These are phyloP conservation scores for Heritiera fomes DNA, from an alignment of 345 rosid genomes.

Conservation along the genomic window DNA sequence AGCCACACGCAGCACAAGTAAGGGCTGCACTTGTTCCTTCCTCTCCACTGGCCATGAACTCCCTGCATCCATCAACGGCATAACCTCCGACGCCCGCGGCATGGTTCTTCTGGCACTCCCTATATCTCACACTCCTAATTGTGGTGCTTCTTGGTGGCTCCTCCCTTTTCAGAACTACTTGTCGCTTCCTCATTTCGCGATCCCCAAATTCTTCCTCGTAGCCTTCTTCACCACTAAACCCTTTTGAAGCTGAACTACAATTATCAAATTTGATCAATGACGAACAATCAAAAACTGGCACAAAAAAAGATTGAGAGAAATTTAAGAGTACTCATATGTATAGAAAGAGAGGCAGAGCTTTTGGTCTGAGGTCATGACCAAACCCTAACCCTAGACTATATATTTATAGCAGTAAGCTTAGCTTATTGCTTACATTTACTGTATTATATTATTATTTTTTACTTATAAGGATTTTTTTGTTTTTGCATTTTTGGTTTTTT, in stretches of 20 bases:
- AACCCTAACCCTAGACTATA: conserved; percentile 58
- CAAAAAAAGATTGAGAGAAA: conserved; percentile 13
- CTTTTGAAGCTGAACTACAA: conserved; percentile 15
- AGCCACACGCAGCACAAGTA: conserved; percentile 77
- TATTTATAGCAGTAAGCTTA: conserved; percentile 37
- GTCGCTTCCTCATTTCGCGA: conserved; percentile 63
- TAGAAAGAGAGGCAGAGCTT: conserved; percentile 1
- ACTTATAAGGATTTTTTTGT: not conserved
- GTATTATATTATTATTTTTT: not conserved
- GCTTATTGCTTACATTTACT: not conserved
- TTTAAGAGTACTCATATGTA: not conserved
- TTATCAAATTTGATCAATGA: conserved; percentile 9
- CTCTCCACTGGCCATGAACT: conserved; percentile 72
- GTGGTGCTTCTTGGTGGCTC: conserved; percentile 49
- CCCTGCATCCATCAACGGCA: conserved; percentile 83
- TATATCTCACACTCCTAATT: conserved; percentile 54
- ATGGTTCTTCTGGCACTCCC: conserved; percentile 81
- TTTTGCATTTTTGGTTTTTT: not conserved
- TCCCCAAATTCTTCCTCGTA: conserved; percentile 12
- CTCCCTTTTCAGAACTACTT: conserved; percentile 62
- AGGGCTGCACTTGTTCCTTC: conserved; percentile 53
- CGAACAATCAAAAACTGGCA: conserved; percentile 8
- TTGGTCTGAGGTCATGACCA: conserved; percentile 3
- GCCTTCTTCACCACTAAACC: not conserved
- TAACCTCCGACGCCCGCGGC: conserved; percentile 70